Evolutionary conservation across 2,329 filamentous ascomycete species (phyloP).

Genomic region (Lecanosticta acicola): DNA sequence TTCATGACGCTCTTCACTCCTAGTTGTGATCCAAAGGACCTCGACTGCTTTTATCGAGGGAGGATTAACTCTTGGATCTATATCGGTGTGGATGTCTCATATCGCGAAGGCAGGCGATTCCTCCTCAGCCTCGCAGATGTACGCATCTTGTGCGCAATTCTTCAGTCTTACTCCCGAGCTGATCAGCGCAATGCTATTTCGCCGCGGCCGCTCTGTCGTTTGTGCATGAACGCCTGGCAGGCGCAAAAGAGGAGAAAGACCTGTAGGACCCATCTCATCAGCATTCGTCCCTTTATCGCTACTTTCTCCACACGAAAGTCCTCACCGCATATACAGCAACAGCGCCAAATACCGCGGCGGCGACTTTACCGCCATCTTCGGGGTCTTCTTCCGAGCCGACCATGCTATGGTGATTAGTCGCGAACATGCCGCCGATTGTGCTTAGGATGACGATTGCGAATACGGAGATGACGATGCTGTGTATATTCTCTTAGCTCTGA

Average conservation of each 20-base stretch:
- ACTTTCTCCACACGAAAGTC: constrained; percentile 23
- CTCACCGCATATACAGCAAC: constrained; percentile 84
- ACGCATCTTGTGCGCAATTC: too few relatives aligned
- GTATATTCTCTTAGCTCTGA: constrained; percentile 5
- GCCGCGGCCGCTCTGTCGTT: constrained; percentile 71
- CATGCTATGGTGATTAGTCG: constrained; percentile 72
- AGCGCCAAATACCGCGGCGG: constrained; percentile 77
- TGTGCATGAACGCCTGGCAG: constrained; percentile 79
- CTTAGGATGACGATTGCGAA: constrained; percentile 62
- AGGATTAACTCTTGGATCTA: neutral
- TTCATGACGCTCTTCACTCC: neutral
- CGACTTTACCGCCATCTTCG: constrained; percentile 68
- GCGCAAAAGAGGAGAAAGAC: constrained; percentile 88
- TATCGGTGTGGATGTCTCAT: neutral
- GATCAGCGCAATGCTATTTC: constrained; percentile 66
- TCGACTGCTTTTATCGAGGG: neutral
- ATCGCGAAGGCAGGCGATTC: neutral
- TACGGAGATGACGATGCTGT: constrained; percentile 63
- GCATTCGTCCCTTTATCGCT: constrained; percentile 1
- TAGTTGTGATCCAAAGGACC: neutral
- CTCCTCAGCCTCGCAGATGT: too few relatives aligned
- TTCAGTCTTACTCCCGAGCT: too few relatives aligned
- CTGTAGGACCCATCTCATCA: constrained; percentile 40
- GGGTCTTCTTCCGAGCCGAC: constrained; percentile 62
- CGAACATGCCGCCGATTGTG: constrained; percentile 65